A percentile compares a stretch with the other conserved stretches of the same genome.
phyloP scores from a whole-genome alignment of 352 stramenopile genomes.

The Globisporangium splendens region DNA sequence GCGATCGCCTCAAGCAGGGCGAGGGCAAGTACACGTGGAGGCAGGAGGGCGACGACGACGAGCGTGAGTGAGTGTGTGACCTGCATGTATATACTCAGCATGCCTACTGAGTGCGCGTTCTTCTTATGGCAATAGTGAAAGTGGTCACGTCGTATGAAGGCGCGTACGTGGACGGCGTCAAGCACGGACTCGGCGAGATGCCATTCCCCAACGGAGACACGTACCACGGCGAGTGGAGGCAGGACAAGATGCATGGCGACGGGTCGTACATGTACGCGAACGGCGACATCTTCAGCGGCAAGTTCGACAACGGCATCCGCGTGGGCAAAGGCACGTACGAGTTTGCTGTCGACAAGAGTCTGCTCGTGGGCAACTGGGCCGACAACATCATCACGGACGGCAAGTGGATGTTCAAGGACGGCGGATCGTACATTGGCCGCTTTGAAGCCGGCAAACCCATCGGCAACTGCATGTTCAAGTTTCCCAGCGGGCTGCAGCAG shows the following conservation, averaged over 20 bases:
- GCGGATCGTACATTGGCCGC: conserved; percentile 71
- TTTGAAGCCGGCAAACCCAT: conserved; percentile 88
- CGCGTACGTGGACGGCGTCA: conserved; percentile 80
- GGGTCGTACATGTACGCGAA: conserved; percentile 91
- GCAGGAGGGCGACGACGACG: conserved; percentile 53
- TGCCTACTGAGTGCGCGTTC: not conserved
- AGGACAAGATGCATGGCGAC: conserved; percentile 84
- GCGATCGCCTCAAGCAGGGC: conserved; percentile 80
- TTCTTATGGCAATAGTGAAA: conserved; percentile 35
- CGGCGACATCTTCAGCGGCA: conserved; percentile 89
- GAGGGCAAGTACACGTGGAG: conserved; percentile 88
- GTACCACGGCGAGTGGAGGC: conserved; percentile 89
- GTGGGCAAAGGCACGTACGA: conserved; percentile 88
- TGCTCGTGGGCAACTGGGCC: conserved; percentile 85
- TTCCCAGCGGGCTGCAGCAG: conserved; percentile 83
- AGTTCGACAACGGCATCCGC: conserved; percentile 78
- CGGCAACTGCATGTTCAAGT: conserved; percentile 85
- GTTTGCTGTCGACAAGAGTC: conserved; percentile 75
- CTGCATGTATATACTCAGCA: not conserved
- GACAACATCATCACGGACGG: conserved; percentile 85
- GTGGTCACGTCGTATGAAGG: conserved; percentile 82
- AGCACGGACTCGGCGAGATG: conserved; percentile 89
- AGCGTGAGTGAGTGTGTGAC: conserved; percentile 23
- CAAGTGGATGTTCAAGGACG: conserved; percentile 91
- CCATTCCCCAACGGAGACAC: conserved; percentile 87